phyloP scores from a whole-genome alignment of 139 green algal species.

The Mychonastes homosphaera region DNA sequence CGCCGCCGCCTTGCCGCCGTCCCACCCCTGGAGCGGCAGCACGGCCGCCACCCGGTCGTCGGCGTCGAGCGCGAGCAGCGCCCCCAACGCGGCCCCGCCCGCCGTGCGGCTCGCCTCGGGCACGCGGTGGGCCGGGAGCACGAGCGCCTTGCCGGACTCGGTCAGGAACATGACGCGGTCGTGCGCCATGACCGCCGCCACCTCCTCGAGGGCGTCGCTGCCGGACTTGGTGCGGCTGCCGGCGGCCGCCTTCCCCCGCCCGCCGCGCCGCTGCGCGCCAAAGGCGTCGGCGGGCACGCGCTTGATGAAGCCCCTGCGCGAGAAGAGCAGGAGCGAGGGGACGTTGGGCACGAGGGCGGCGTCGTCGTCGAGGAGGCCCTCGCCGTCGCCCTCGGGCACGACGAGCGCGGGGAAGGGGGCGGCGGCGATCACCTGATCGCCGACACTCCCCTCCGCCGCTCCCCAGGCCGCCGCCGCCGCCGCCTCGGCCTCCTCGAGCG shows the following conservation, averaged over 20 bases:
- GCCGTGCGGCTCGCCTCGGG: slow-evolving; percentile 50
- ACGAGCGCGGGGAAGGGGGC: not conserved
- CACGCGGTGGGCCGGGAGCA: slow-evolving; percentile 53
- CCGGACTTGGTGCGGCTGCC: slow-evolving; percentile 17
- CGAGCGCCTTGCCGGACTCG: slow-evolving; percentile 39
- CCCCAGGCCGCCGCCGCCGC: too few relatives aligned
- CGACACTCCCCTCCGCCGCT: too few relatives aligned
- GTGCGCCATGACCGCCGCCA: slow-evolving; percentile 49
- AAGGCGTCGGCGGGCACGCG: slow-evolving; percentile 61
- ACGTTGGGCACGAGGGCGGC: slow-evolving; percentile 55
- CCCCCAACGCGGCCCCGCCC: slow-evolving; percentile 32
- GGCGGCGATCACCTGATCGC: too few relatives aligned
- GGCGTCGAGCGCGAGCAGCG: too few relatives aligned
- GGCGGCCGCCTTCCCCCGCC: slow-evolving; percentile 7
- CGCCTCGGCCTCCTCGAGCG: too few relatives aligned
- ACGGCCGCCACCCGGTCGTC: not conserved
- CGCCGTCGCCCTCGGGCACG: slow-evolving; percentile 8
- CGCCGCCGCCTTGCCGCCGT: too few relatives aligned
- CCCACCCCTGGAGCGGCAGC: not conserved
- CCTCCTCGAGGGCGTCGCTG: slow-evolving; percentile 54
- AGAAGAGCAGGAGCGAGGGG: slow-evolving; percentile 53
- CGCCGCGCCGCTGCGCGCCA: slow-evolving; percentile 28
- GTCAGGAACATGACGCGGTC: slow-evolving; percentile 76
- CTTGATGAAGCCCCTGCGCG: slow-evolving; percentile 76
- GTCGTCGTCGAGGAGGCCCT: slow-evolving; percentile 31